Base-by-base conservation (phyloP, 1,139 yeast genomes). In the Kurtzmaniella quercitrusa region DNA sequence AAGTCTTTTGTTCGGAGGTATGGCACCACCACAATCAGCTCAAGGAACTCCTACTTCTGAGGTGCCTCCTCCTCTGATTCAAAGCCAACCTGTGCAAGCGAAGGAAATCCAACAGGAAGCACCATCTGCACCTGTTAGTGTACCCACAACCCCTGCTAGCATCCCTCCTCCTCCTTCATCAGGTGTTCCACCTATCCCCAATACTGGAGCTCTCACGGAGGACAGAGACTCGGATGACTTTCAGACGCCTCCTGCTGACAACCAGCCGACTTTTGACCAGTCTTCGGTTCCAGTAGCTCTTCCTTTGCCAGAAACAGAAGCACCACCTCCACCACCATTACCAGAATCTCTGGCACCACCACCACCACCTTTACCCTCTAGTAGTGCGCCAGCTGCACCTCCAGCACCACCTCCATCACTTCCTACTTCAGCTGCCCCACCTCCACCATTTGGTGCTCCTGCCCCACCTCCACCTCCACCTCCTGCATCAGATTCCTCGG, bases 1-100 rank as follows among this genome's bases (percentile, higher is more conserved):
- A 1, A 79, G 81, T 49, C 64, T 81, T 55, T 65, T 79, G 40
- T 79, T 81, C 57, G 84, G 86, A 2, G 79, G 84, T 2, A 79
- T 80, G 84, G 73, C 78, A 1, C 73, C 70, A 40, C 74, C 78
- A 1, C 73, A 70, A 40, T 74, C 78, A 3, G 61, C 65, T 10
- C 51, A 57, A 18, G 59, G 63, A 44, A 46, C 53, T 7, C 50
- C 59, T 40, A 53, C 51, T 27, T 45, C 51, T 2, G 15, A 37
- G 44, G 16, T 41, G 44, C 44, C 46, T 4, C 49, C 43, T 4
- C 49, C 43, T 23, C 42, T 44, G 19, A 31, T 43, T 21, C 36
- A 17, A 31, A 48, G 50, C 4, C 25, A 44, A 12, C 36, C 36
- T n/a, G 36, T 10, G 12, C 36, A 31, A 31, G 36, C 17, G 11